A percentile compares a stretch with the other conserved stretches of the same genome.
phyloP scores from a whole-genome alignment of 768 basidiomycete species.

The Mycena galericulata region DNA sequence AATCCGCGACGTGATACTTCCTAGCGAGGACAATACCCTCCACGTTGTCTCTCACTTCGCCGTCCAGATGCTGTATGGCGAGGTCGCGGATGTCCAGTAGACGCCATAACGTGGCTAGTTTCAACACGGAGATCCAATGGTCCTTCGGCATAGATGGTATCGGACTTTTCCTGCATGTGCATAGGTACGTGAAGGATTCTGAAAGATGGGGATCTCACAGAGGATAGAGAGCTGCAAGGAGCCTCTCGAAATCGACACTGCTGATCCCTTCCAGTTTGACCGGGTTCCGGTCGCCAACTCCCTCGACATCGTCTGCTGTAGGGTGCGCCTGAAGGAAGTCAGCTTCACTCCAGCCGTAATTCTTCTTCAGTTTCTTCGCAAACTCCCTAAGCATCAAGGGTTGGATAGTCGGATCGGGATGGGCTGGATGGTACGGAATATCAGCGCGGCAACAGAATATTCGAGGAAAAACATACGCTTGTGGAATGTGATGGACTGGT shows the following conservation, averaged over 20 bases:
- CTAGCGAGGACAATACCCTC: constrained; percentile 47
- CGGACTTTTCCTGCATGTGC: constrained; percentile 8
- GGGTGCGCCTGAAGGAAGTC: constrained; percentile 56
- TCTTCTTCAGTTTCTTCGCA: constrained; percentile 66
- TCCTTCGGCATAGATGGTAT: constrained; percentile 24
- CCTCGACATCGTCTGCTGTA: no score
- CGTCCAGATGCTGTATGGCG: constrained; percentile 41
- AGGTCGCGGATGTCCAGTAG: constrained; percentile 36
- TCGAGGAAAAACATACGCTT: constrained; percentile 64
- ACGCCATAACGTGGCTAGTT: constrained; percentile 48
- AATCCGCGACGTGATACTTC: constrained; percentile 44
- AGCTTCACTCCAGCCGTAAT: constrained; percentile 74
- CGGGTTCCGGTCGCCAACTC: constrained; percentile 42
- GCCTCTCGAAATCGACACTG: constrained; percentile 37
- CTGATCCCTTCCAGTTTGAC: constrained; percentile 43
- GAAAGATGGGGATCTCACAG: constrained; percentile 32
- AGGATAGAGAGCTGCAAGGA: constrained; percentile 41
- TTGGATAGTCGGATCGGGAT: constrained; percentile 76
- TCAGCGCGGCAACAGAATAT: constrained; percentile 18
- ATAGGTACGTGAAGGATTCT: constrained; percentile 2
- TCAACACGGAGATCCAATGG: constrained; percentile 45
- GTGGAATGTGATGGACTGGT: constrained; percentile 71
- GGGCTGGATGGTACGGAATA: constrained; percentile 61
- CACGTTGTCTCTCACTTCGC: constrained; percentile 28
- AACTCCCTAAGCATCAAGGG: constrained; percentile 62